Base-by-base conservation (phyloP, 2,329 filamentous ascomycete species). In the Magnaporthales sp. region DNA sequence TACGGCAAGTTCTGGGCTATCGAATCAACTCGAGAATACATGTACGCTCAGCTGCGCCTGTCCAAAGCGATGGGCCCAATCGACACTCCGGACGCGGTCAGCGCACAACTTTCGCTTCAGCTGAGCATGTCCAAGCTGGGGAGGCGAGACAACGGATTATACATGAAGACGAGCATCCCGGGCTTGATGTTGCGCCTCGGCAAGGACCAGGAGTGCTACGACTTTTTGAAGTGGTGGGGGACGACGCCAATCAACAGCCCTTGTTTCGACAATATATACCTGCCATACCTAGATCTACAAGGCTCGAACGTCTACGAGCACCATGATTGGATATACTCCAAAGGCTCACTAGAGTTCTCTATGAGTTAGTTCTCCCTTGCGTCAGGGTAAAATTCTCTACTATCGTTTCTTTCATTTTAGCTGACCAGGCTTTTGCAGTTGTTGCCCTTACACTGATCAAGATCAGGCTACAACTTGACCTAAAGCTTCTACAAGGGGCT, bases 191-290 rank as follows among this genome's bases (percentile, higher is more conserved):
- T 77, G 46, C 73, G 73, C 26, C 71, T 77, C 9, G 74, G 70
- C 32, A 70, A 69, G 32, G 75, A 77, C 60, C 75, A 77, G 66
- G 74, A 75, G 62, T 75, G 73, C 71, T 82, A 82, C 70, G 78
- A 81, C 69, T 82, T 83, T 66, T 38, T 82, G 70, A 83, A 81
- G 72, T 83, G 79, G 80, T 83, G 75, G 74, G 71, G 68, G 5
- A 74, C 71, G 0, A 69, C 68, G 0, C 73, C 67, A 5, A 38
- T 71, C 2, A 31, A 63, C 9, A 24, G 74, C 56, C 80, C 80
- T 65, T 74, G 80, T 63, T 79, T 72, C 76, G 70, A 69, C 8
- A 72, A 81, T 66, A 70, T 68, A 26, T 68, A 68, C 1, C 64
- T 73, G 19, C 76, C 77, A 19, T 67, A 68, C 32, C 73, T 81